Conservation (phyloP, 192 early-diverging fungal species). For the Coemansia sp. region DNA sequence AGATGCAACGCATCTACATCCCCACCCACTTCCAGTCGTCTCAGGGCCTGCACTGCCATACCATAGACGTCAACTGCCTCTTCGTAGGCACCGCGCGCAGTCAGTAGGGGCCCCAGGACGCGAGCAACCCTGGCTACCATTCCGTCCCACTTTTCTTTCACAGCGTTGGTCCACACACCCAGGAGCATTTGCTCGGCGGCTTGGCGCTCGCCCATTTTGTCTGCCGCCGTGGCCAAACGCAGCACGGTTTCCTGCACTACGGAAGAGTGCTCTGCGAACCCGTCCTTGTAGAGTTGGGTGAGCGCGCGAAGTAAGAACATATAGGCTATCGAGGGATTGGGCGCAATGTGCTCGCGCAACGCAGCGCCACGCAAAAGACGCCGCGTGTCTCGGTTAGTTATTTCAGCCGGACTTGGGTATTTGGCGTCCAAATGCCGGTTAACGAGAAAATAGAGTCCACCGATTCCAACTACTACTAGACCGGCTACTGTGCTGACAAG, state of each 20-base stretch:
- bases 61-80: constrained; percentile 24
- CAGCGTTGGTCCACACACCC: constrained; percentile 20
- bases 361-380: constrained; percentile 37
- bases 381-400: constrained; percentile 25
- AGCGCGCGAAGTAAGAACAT: constrained; percentile 42
- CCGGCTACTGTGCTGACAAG: constrained; percentile 27
- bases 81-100: not conserved
- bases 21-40: not conserved
- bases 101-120: constrained; percentile 32
- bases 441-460: constrained; percentile 19
- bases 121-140: constrained; percentile 23
- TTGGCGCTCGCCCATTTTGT: constrained; percentile 26
- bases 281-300: constrained; percentile 37
- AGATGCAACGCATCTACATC: constrained; percentile 20
- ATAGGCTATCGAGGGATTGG: constrained; percentile 41
- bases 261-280: constrained; percentile 24
- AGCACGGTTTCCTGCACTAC: constrained; percentile 42
- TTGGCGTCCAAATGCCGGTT: constrained; percentile 30
- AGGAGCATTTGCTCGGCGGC: constrained; percentile 32
- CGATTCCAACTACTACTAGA: constrained; percentile 17
- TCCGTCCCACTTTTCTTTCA: constrained; percentile 11
- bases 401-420: constrained; percentile 16
- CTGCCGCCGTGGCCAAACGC: constrained; percentile 37
- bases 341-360: constrained; percentile 47
- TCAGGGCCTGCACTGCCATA: constrained; percentile 26